Evolutionary conservation across 2,329 filamentous ascomycete genomes (phyloP), one percentile per base, ranked within the genome.

Genomic region (Ophioceras dolichostomum): DNA sequence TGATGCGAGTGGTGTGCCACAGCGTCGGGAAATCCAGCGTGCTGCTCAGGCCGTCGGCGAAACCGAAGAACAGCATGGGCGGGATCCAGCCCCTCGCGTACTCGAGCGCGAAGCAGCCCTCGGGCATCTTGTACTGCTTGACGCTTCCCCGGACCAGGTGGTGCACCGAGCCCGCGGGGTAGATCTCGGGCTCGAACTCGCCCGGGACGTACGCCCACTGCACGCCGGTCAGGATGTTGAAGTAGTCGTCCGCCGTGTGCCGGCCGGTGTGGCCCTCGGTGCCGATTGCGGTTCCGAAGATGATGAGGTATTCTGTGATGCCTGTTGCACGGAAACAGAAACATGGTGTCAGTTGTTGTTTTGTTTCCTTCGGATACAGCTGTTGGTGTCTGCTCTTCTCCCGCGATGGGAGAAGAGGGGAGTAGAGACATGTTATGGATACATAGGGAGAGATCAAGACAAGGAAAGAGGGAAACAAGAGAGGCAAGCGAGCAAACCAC

Each of bases 171-270:
- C 83, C 83, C 38, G 73, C 60, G 0, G 72, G 67, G 62, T 86
- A 89, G 43, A 83, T 61, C 59, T 85, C 80, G 24, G 78, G 64
- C 55, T 72, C 67, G 58, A 76, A 84, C 45, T 66, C 55, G 46
- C 80, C 80, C 2, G 79, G 74, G 4, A 73, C 68, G 65, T 86
- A 88, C 45, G 85, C 82, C 49, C 75, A 68, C 61, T 94, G 79
- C 49, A 78, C 76, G 49, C 87, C 87, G 24, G 67, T 67, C 22
- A 94, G 69, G 67, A 94, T 94, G 68, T 88, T 76, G 70, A 94
- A 94, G 69, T 91, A 94, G 67, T 94, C 87, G 61, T 94, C 83
- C 13, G 86, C 86, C 10, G 85, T 89, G 69, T 94, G 87, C 36
- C 86, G 82, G 45, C 87, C 87, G 2, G 76, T 76, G 68, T 94